These are phyloP conservation scores for Neonectria neomacrospora DNA, from an alignment of 2,329 filamentous ascomycete species.

Conservation along the genomic window DNA sequence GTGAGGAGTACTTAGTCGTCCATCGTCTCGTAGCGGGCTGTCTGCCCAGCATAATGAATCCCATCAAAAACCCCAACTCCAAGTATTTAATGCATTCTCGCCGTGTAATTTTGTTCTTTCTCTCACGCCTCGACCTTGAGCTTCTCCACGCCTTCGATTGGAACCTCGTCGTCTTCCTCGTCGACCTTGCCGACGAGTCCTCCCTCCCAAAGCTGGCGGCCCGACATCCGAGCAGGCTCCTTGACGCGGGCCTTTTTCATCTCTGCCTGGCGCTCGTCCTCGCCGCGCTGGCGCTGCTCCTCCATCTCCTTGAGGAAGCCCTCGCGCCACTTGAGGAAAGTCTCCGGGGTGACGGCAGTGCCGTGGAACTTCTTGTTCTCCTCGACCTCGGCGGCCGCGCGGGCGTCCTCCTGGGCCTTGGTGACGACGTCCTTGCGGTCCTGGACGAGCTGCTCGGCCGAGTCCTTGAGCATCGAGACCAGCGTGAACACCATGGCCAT, in stretches of 20 bases:
- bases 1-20: not conserved
- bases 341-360: slow-evolving; percentile 85
- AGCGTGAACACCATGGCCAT: slow-evolving; percentile 98
- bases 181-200: slow-evolving; percentile 75
- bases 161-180: slow-evolving; percentile 73
- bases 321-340: slow-evolving; percentile 84
- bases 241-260: slow-evolving; percentile 82
- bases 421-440: slow-evolving; percentile 75
- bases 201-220: slow-evolving; percentile 81
- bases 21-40: slow-evolving; percentile 25
- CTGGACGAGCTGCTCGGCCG: slow-evolving; percentile 84
- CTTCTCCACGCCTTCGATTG: slow-evolving; percentile 72
- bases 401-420: slow-evolving; percentile 65
- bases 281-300: slow-evolving; percentile 73
- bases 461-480: slow-evolving; percentile 87
- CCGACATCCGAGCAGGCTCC: slow-evolving; percentile 78
- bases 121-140: slow-evolving; percentile 71
- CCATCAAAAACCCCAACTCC: slow-evolving; percentile 42
- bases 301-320: slow-evolving; percentile 83
- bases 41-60: slow-evolving; percentile 27
- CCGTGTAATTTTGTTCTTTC: not conserved
- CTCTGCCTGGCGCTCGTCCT: slow-evolving; percentile 84
- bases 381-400: slow-evolving; percentile 77
- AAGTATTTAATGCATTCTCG: slow-evolving; percentile 35
- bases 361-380: slow-evolving; percentile 98